Base-by-base conservation (phyloP, 2,329 filamentous ascomycete species). In the Cadophora gregata region DNA sequence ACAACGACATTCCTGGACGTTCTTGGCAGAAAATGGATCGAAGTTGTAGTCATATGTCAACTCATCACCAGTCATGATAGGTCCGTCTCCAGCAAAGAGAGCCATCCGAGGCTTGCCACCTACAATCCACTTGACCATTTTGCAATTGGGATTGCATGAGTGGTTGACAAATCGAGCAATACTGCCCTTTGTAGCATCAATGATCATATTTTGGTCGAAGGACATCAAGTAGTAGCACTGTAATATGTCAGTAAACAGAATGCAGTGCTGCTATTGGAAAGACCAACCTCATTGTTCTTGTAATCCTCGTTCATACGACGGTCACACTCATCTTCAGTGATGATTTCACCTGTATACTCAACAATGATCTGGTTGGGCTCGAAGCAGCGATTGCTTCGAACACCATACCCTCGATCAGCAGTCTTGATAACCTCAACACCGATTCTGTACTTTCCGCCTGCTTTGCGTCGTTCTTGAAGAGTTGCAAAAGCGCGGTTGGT, bases 151-250 rank as follows among this genome's bases (percentile, higher is more conserved):
- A 65, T 92, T 90, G 80, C 96, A 99, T 21, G 93, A 97, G 79
- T 99, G 96, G 77, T 99, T 99, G 78, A 99, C 94, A 78, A 99
- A 99, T 64, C 96, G 91, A 75, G 96, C 95, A 79, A 98, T 97
- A 71, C 93, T 97, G 74, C 96, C 96, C 64, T 93, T 93, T 31
- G 94, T 97, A 38, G 95, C 96, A 81, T 99, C 96, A 71, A 99
- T 97, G 75, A 98, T 97, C 89, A 98, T 96, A 79, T 96, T 96
- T 79, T 97, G 93, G 77, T 98, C 94, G 77, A 98, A 97, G 64
- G 93, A 93, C 96, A 99, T 99, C 59, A 99, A 84, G 79, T 99
- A 99, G 79, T 97, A 98, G 80, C 93, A 97, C 92, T 97, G 36
- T 24, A 51, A 16, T 21, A 29, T 38, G 42, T 74, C 68, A 75